These are phyloP conservation scores for Colletotrichum cuscutae DNA, from an alignment of 2,329 filamentous ascomycete genomes.

Conservation along the genomic window DNA sequence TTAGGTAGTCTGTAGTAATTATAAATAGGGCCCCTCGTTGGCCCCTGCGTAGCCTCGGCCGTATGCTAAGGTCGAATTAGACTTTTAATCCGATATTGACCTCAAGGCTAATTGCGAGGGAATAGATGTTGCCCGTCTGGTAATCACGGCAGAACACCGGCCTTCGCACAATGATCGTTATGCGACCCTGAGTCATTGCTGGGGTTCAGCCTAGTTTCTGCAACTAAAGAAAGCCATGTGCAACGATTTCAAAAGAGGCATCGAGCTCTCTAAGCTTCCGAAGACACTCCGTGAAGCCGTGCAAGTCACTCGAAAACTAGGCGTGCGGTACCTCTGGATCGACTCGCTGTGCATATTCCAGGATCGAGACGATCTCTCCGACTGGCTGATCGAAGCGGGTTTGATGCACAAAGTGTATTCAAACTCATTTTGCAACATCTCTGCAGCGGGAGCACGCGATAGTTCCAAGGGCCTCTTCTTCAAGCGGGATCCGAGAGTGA, in stretches of 20 bases:
- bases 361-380: constrained; percentile 27
- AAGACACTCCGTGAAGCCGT: constrained; percentile 23
- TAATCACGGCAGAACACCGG: neutral
- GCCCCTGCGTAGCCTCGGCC: no score
- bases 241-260: neutral
- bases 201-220: constrained; percentile 15
- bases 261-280: constrained; percentile 6
- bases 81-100: no score
- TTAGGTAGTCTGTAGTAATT: no score
- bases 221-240: neutral
- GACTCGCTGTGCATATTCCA: constrained; percentile 34
- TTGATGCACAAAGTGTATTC: constrained; percentile 37
- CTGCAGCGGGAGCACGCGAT: constrained; percentile 30
- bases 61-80: no score
- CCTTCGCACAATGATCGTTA: neutral
- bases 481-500: neutral
- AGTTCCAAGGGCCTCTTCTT: constrained; percentile 26
- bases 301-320: constrained; percentile 7
- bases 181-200: constrained; percentile 19
- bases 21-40: no score
- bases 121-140: neutral
- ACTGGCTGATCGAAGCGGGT: constrained; percentile 35
- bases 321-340: constrained; percentile 28
- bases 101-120: neutral
- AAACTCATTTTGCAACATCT: constrained; percentile 37